A percentile compares a stretch with the other conserved stretches of the same genome.
Evolutionary conservation across 345 rosid genomes (phyloP).

Genomic region (Raphanus sativus): DNA sequence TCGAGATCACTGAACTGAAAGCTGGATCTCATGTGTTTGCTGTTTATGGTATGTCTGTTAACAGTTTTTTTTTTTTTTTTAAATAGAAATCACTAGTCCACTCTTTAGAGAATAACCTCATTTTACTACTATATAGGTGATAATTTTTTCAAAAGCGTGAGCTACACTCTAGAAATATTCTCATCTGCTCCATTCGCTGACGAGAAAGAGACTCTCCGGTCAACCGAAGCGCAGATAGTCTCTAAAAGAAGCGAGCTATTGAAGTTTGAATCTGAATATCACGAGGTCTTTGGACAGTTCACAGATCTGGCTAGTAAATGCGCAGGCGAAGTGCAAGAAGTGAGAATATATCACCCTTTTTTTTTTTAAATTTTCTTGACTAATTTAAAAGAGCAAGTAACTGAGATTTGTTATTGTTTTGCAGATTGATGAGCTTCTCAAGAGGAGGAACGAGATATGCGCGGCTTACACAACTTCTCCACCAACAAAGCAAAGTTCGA

Average conservation of each 20-base stretch:
- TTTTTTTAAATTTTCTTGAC: neutral
- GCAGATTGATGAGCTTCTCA: conserved; percentile 88
- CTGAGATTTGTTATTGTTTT: conserved; percentile 9
- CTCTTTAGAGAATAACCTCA: conserved; percentile 6
- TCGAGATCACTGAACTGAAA: conserved; percentile 85
- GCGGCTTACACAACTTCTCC: conserved; percentile 68
- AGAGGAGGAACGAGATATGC: conserved; percentile 74
- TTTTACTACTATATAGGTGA: conserved; percentile 59
- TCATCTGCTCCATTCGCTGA: conserved; percentile 69
- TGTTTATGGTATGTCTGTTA: conserved; percentile 69
- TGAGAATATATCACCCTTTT: conserved; percentile 26
- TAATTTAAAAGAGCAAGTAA: neutral
- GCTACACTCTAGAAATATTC: conserved; percentile 83
- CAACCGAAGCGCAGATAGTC: conserved; percentile 78
- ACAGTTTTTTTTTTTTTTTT: conserved; percentile 1
- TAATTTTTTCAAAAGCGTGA: conserved; percentile 86
- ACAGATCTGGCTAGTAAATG: conserved; percentile 91
- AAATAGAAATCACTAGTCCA: conserved; percentile 6
- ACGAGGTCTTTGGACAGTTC: conserved; percentile 88
- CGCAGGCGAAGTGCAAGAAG: conserved; percentile 81
- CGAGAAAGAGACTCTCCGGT: conserved; percentile 75
- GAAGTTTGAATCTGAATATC: conserved; percentile 84
- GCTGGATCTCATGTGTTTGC: conserved; percentile 86
- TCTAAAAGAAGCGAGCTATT: conserved; percentile 73
- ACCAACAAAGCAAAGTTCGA: conserved; percentile 58